These are phyloP conservation scores for Wickerhamomyces alni DNA, from an alignment of 805 yeast genomes.

Conservation along the genomic window DNA sequence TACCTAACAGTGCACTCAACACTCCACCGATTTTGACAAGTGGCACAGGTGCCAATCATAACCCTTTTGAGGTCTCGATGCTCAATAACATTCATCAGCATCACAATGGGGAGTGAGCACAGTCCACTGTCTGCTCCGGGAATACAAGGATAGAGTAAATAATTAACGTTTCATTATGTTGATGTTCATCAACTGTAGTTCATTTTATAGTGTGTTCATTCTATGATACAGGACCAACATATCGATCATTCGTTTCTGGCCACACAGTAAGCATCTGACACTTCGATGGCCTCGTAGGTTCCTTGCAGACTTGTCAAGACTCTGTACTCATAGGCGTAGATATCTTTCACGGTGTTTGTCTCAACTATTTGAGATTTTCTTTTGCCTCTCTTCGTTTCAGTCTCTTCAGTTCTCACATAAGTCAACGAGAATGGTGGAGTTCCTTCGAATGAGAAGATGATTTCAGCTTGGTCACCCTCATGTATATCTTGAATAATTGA, in stretches of 20 bases:
- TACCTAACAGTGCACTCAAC: background rate
- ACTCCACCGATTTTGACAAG: constrained; percentile 14
- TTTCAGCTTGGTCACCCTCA: constrained; percentile 91
- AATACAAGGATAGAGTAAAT: too few relatives aligned
- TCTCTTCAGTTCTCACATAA: constrained; percentile 66
- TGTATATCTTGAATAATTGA: constrained; percentile 74
- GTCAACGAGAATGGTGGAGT: constrained; percentile 87
- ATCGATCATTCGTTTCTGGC: constrained; percentile 34
- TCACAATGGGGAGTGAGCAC: background rate
- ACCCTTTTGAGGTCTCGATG: constrained; percentile 24
- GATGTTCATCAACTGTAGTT: background rate
- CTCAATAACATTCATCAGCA: constrained; percentile 8
- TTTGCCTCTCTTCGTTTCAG: constrained; percentile 31
- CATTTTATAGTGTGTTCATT: background rate
- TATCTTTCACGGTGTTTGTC: constrained; percentile 49
- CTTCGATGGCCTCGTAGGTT: constrained; percentile 84
- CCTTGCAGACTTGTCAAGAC: constrained; percentile 85
- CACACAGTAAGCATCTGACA: constrained; percentile 79
- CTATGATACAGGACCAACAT: too few relatives aligned
- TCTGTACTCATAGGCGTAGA: constrained; percentile 61
- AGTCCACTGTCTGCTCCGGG: too few relatives aligned
- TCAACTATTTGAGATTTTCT: constrained; percentile 57
- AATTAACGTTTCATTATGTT: too few relatives aligned
- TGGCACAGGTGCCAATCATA: constrained; percentile 1
- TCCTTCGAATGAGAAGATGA: constrained; percentile 76